Conservation (phyloP, 179 eudicot genomes). For the Nepenthes alata region DNA sequence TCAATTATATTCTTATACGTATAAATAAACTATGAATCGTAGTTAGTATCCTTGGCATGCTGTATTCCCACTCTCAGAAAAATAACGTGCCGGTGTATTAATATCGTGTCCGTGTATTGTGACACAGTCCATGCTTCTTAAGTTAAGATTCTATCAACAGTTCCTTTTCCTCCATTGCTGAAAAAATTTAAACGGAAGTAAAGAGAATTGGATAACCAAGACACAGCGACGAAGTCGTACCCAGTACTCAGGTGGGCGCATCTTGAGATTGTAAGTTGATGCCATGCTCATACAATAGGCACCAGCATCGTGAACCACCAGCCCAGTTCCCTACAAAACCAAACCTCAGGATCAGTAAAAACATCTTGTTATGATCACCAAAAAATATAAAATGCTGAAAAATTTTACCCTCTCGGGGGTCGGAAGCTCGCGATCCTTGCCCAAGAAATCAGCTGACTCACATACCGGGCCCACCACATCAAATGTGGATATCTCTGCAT, state of each 20-base stretch:
- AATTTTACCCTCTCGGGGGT: conserved; percentile 51
- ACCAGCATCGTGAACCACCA: conserved; percentile 97
- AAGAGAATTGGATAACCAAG: no score
- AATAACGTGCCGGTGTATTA: no score
- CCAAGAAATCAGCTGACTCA: conserved; percentile 94
- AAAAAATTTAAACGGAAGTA: no score
- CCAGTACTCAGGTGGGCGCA: conserved; percentile 99
- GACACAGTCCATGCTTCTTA: no score
- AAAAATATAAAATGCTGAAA: neutral
- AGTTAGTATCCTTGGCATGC: no score
- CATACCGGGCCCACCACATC: conserved; percentile 98
- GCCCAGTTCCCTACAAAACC: conserved; percentile 61
- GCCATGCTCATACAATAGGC: conserved; percentile 99
- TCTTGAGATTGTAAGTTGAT: conserved; percentile 96
- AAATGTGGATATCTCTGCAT: conserved; percentile 54
- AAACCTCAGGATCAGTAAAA: neutral
- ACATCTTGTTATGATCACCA: neutral
- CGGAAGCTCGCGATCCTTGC: conserved; percentile 80
- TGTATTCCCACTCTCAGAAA: no score
- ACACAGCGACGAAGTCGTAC: conserved; percentile 22
- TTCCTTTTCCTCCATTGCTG: no score
- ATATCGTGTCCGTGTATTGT: no score
- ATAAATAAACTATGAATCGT: no score
- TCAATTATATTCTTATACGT: no score
- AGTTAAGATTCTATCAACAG: no score